Conservation (phyloP, 2,329 filamentous ascomycete species). For the Ophiostoma quercus region DNA sequence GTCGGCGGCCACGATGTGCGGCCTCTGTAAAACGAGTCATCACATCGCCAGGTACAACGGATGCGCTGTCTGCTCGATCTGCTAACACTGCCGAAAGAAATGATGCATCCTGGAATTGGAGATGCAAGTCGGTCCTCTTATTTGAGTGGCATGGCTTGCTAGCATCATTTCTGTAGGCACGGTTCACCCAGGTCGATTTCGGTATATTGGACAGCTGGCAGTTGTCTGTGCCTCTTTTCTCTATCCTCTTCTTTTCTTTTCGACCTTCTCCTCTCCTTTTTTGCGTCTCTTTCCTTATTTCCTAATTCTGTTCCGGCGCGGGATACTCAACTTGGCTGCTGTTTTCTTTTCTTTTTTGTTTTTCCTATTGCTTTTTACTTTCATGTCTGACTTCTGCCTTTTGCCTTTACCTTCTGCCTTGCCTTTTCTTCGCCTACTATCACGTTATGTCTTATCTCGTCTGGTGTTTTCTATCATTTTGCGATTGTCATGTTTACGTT, state of each 20-base stretch:
- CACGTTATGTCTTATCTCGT: slow-evolving; percentile 8
- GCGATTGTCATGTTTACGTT: background rate
- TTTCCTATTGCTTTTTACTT: background rate
- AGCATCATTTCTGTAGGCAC: background rate
- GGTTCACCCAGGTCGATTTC: background rate
- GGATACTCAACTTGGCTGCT: slow-evolving; percentile 1
- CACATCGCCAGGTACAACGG: background rate
- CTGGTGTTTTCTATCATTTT: slow-evolving; percentile 11
- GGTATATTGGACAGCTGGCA: background rate
- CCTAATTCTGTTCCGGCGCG: background rate
- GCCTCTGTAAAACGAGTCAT: slow-evolving; percentile 3
- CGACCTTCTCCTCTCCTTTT: background rate
- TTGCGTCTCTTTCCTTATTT: background rate
- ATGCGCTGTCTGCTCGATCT: background rate
- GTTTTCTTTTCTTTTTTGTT: background rate
- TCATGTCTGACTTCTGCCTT: no score
- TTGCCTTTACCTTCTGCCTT: background rate
- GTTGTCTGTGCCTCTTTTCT: background rate
- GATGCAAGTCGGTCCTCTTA: background rate
- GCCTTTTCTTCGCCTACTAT: background rate
- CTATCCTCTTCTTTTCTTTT: background rate
- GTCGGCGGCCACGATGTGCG: background rate
- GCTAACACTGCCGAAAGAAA: background rate
- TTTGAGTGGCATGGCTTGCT: background rate
- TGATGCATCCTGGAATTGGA: slow-evolving; percentile 5